Percentiles rank a stretch among this genome's conserved stretches.
Conservation (phyloP, 441 rosid genomes). For the Monsonia emarginata region DNA sequence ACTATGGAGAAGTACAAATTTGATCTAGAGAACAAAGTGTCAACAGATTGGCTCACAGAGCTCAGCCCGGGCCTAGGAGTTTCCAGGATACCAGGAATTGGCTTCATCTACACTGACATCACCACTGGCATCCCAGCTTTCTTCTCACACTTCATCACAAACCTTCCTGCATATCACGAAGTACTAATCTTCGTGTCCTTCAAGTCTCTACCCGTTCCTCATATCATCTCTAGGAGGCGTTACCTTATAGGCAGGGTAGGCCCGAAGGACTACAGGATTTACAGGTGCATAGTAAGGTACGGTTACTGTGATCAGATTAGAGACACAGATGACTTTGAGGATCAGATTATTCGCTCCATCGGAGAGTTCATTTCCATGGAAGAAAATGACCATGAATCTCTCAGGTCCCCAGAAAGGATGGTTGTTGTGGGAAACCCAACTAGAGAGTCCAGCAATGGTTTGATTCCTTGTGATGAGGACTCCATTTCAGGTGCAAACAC, state of each 20-base stretch:
- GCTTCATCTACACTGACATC: slow-evolving; percentile 43
- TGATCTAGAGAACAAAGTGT: slow-evolving; percentile 52
- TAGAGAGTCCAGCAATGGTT: slow-evolving; percentile 21
- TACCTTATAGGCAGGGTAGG: slow-evolving; percentile 52
- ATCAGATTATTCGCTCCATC: slow-evolving; percentile 37
- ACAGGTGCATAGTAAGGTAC: slow-evolving; percentile 48
- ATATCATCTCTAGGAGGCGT: slow-evolving; percentile 27
- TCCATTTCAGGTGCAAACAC: slow-evolving; percentile 1
- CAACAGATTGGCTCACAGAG: slow-evolving; percentile 47
- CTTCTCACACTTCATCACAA: slow-evolving; percentile 56
- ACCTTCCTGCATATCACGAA: slow-evolving; percentile 60
- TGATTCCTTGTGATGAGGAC: slow-evolving; percentile 22
- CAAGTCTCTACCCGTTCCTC: slow-evolving; percentile 47
- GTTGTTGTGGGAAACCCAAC: slow-evolving; percentile 27
- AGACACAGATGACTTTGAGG: slow-evolving; percentile 48
- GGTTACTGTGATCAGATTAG: slow-evolving; percentile 43
- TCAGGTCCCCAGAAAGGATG: slow-evolving; percentile 28
- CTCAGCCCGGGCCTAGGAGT: slow-evolving; percentile 44
- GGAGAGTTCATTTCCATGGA: slow-evolving; percentile 50
- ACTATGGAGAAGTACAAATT: slow-evolving; percentile 53
- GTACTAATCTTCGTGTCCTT: slow-evolving; percentile 57
- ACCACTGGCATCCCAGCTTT: slow-evolving; percentile 54
- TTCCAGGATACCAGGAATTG: slow-evolving; percentile 54
- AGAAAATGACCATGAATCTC: slow-evolving; percentile 31
- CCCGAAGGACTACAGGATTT: slow-evolving; percentile 32